Evolutionary conservation across 495 filamentous ascomycete genomes (phyloP), one percentile per base, ranked within the genome.

Genomic region (Poronia punctata): DNA sequence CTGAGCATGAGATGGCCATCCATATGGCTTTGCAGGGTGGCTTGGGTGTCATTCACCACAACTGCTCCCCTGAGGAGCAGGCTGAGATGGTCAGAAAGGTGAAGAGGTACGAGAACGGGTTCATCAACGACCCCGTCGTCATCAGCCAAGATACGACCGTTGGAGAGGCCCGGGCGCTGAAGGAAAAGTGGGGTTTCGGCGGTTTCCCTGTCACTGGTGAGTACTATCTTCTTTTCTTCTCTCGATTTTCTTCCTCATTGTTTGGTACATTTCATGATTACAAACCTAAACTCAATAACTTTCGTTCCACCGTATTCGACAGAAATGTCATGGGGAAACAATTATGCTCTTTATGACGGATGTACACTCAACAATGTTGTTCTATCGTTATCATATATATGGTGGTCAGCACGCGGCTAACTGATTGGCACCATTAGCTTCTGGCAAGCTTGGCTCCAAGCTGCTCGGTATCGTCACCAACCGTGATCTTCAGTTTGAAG

Each of bases 241-340:
- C 44, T n/a, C 24, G 47, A 41, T 52, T 29, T 37, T 34, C 38
- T 38, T 42, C 27, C 34, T 56, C 71, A 58, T 52, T n/a, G n/a
- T n/a, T n/a, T n/a, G n/a, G n/a, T n/a, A 31, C 51, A 56, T 59
- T 41, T 76, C 70, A 93, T 93, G 87, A 88, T 78, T 75, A 76
- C 60, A 76, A 71, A 68, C 68, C 70, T 56, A 71, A 65, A 61
- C 61, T 72, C 67, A 45, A 82, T 96, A 95, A 98, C 92, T 98
- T 98, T 98, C 92, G 93, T 97, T 98, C 93, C 86, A 86, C 93
- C 88, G 86, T 72, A 82, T 82, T n/a, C 79, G 85, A 77, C 74
- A 74, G 76, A 75, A 82, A 80, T 75, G 84, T 82, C 67, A 67
- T 95, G 88, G 74, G 86, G 87, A 89, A 61, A 76, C 67, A 71